Conservation (phyloP, 306 rosid species). For the Boehmeria nivea region DNA sequence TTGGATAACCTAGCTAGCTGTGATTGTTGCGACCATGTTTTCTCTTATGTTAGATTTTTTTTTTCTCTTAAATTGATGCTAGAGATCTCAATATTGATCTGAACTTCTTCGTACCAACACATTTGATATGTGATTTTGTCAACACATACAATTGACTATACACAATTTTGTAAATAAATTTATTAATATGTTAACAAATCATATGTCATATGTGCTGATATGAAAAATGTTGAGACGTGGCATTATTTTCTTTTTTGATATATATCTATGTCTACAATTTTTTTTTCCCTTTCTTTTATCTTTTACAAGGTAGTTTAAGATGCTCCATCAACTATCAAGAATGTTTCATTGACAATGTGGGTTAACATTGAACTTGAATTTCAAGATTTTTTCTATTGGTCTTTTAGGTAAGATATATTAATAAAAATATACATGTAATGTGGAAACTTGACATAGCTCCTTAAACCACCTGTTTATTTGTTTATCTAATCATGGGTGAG, state of each 20-base stretch:
- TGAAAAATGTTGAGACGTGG: no score
- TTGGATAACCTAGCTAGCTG: slow-evolving; percentile 8
- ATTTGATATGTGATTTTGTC: no score
- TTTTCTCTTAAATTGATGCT: no score
- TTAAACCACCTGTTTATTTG: slow-evolving; percentile 4
- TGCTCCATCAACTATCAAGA: slow-evolving; percentile 3
- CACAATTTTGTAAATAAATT: no score
- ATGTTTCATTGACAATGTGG: slow-evolving; percentile 3
- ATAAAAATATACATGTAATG: neutral
- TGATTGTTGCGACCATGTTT: neutral
- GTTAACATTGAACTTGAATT: neutral
- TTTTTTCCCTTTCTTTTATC: neutral
- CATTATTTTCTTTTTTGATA: no score
- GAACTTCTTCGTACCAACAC: no score
- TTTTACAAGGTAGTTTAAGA: slow-evolving; percentile 1
- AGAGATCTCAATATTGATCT: no score
- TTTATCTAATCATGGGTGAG: neutral
- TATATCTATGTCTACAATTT: no score
- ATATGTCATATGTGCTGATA: no score
- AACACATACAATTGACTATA: no score
- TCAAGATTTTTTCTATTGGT: slow-evolving; percentile 5
- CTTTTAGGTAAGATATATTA: slow-evolving; percentile 7
- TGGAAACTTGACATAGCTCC: slow-evolving; percentile 11
- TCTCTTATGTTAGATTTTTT: neutral
- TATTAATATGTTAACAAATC: no score